Evolutionary conservation across 768 basidiomycete genomes (phyloP), one percentile per base, ranked within the genome.

Genomic region (Panaeolus cyanescens): DNA sequence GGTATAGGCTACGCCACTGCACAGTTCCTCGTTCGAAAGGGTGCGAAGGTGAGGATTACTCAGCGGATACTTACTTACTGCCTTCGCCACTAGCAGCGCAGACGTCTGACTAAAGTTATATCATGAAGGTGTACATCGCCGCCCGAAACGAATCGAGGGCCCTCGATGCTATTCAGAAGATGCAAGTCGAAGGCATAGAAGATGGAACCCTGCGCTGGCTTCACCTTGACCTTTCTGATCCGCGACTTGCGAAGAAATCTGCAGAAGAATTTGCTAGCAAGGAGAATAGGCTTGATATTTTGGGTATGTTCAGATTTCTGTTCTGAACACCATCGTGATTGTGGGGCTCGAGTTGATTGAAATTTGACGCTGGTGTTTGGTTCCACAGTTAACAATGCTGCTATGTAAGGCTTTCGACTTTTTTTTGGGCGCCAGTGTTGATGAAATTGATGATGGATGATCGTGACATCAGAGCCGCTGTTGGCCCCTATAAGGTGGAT

Each of bases 71-170:
- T n/a, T n/a, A n/a, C n/a, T n/a, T n/a, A n/a, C n/a, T n/a, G n/a
- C n/a, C n/a, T n/a, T n/a, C n/a, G n/a, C n/a, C n/a, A n/a, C n/a
- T n/a, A n/a, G n/a, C n/a, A n/a, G n/a, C n/a, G n/a, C n/a, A n/a
- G n/a, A n/a, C n/a, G n/a, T n/a, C n/a, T n/a, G n/a, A n/a, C n/a
- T n/a, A n/a, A n/a, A n/a, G n/a, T n/a, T n/a, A n/a, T n/a, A n/a
- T n/a, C n/a, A n/a, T n/a, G n/a, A n/a, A 68, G 63, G 67, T 88
- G 5, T 87, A 87, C 64, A 76, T 89, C 66, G 82, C 79, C 0
- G 80, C 82, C 8, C 79, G 85, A 19, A 79, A 75, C 60, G 80
- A 82, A 62, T 64, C 64, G n/a, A 77, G 73, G 42, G 84, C 82
- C 7, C 75, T 70, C 17, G 80, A 70, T 17, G 86, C 85, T 1